Conservation (phyloP, 202 grass and related monocot genomes). For the Dendrocalamus latiflorus region DNA sequence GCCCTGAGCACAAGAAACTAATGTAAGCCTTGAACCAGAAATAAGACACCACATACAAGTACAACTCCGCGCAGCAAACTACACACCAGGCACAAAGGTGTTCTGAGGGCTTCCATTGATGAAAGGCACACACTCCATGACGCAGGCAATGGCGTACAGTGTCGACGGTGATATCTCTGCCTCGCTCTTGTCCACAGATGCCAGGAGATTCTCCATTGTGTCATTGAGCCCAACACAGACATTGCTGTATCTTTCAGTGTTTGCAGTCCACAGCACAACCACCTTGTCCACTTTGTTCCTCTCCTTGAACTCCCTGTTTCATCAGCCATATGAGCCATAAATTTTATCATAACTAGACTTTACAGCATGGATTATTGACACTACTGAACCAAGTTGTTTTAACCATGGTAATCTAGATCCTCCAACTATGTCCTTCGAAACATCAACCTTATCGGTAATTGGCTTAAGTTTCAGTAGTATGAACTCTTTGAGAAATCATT, state of each 20-base stretch:
- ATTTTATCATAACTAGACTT: neutral
- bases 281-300: conserved; percentile 84
- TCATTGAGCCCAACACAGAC: conserved; percentile 78
- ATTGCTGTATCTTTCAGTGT: conserved; percentile 92
- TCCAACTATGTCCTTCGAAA: neutral
- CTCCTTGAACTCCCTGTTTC: conserved; percentile 86
- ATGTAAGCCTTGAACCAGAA: neutral
- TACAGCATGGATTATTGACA: neutral
- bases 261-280: conserved; percentile 93
- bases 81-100: conserved; percentile 84
- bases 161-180: conserved; percentile 87
- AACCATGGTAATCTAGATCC: neutral
- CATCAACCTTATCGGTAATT: neutral
- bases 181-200: conserved; percentile 70
- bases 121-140: conserved; percentile 79
- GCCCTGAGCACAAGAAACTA: conserved; percentile 45
- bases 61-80: neutral
- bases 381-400: neutral
- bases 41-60: neutral
- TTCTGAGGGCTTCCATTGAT: conserved; percentile 98
- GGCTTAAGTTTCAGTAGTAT: neutral
- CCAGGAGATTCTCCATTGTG: conserved; percentile 75
- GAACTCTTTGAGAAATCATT: neutral
- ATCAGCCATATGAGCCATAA: conserved; percentile 1
- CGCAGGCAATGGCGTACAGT: conserved; percentile 74